Conservation (phyloP, 352 stramenopile species). For the Saprolegnia parasitica region DNA sequence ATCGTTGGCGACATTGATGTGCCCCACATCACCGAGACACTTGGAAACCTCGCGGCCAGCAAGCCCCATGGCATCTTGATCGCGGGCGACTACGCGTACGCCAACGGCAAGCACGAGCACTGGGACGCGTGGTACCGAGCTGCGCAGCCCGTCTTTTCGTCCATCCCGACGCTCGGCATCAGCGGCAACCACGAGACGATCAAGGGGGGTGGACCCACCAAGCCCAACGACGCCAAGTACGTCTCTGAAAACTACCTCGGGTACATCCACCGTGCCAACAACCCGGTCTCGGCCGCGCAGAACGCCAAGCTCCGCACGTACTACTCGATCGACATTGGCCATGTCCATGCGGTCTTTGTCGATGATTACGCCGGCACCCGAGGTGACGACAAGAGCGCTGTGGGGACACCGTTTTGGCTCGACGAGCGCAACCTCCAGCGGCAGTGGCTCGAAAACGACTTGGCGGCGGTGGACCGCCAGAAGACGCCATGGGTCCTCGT, state of each 20-base stretch:
- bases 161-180: constrained; percentile 45
- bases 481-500: not conserved
- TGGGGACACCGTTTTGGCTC: constrained; percentile 45
- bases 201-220: constrained; percentile 33
- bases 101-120: constrained; percentile 54
- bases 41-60: not conserved
- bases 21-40: not conserved
- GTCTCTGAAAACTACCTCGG: constrained; percentile 38
- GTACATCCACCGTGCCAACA: constrained; percentile 51
- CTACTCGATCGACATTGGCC: constrained; percentile 53
- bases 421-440: constrained; percentile 36
- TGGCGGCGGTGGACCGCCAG: not conserved
- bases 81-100: constrained; percentile 60
- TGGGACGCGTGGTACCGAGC: constrained; percentile 69
- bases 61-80: constrained; percentile 46
- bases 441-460: constrained; percentile 29
- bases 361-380: constrained; percentile 57
- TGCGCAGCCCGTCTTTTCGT: constrained; percentile 44
- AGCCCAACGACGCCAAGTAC: constrained; percentile 3
- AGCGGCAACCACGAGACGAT: constrained; percentile 73
- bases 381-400: constrained; percentile 33
- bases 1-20: constrained; percentile 38
- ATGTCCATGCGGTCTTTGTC: constrained; percentile 52
- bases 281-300: constrained; percentile 43
- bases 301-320: constrained; percentile 41